Percentiles rank a stretch among this genome's conserved stretches.
Evolutionary conservation across 345 rosid species (phyloP).

Genomic region (Zanthoxylum bungeanum): DNA sequence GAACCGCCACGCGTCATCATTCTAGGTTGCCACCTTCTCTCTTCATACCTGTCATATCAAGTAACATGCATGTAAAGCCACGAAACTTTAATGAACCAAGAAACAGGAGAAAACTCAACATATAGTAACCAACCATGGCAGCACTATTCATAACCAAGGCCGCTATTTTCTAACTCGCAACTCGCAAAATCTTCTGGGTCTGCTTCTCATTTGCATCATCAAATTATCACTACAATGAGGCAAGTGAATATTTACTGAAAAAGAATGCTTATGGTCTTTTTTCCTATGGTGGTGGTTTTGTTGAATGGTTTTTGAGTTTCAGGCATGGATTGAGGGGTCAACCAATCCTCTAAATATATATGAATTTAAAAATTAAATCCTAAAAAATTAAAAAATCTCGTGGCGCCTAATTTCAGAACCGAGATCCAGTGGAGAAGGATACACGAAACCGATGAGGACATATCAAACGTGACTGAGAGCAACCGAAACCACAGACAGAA

Average conservation of each 20-base stretch:
- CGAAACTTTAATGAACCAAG: neutral
- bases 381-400: too few relatives aligned
- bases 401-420: constrained; percentile 13
- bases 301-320: neutral
- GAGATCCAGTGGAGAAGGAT: constrained; percentile 1
- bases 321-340: too few relatives aligned
- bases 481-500: constrained; percentile 10
- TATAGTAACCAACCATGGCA: constrained; percentile 12
- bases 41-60: neutral
- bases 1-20: constrained; percentile 6
- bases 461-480: neutral
- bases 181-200: constrained; percentile 12
- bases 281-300: too few relatives aligned
- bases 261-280: too few relatives aligned
- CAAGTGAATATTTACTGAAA: neutral
- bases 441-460: neutral
- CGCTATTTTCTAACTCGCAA: constrained; percentile 5
- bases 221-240: neutral
- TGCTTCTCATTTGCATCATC: constrained; percentile 14
- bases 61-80: neutral
- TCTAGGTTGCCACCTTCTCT: constrained; percentile 19
- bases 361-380: too few relatives aligned
- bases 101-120: neutral
- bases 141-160: constrained; percentile 1
- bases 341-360: too few relatives aligned